Evolutionary conservation across 306 rosid species (phyloP).

Genomic region (Albizia julibrissin): DNA sequence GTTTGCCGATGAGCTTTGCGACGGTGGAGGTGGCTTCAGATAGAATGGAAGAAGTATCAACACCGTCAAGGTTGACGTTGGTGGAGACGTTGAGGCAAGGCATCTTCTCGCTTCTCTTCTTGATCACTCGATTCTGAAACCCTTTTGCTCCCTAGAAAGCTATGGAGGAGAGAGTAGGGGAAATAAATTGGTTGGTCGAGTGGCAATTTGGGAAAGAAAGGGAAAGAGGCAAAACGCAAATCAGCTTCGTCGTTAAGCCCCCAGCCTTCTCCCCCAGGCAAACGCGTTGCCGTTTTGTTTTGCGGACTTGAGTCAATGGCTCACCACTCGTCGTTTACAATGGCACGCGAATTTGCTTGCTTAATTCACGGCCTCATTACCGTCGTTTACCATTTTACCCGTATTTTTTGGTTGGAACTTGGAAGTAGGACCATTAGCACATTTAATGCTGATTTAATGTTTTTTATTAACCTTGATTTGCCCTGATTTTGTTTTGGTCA

Average conservation of each 20-base stretch:
- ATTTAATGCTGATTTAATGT: too few species aligned
- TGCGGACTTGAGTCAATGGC: not conserved
- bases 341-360: not conserved
- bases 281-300: too few species aligned
- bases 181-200: not conserved
- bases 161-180: not conserved
- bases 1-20: slow-evolving; percentile 60
- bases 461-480: too few species aligned
- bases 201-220: not conserved
- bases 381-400: not conserved
- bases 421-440: too few species aligned
- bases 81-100: slow-evolving; percentile 75
- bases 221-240: not conserved
- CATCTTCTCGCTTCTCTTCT: slow-evolving; percentile 39
- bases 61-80: slow-evolving; percentile 59
- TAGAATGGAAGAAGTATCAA: slow-evolving; percentile 40
- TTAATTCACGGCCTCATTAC: not conserved
- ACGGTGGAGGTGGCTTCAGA: slow-evolving; percentile 66
- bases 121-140: not conserved
- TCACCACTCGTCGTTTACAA: not conserved
- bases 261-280: too few species aligned
- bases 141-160: not conserved
- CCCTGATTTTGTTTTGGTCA: too few species aligned
- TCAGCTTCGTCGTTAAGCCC: too few species aligned
- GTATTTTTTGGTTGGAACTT: not conserved